A percentile compares a stretch with the other conserved stretches of the same genome.
phyloP scores from a whole-genome alignment of 2,329 filamentous ascomycete genomes.

The Aspergillus fructus region DNA sequence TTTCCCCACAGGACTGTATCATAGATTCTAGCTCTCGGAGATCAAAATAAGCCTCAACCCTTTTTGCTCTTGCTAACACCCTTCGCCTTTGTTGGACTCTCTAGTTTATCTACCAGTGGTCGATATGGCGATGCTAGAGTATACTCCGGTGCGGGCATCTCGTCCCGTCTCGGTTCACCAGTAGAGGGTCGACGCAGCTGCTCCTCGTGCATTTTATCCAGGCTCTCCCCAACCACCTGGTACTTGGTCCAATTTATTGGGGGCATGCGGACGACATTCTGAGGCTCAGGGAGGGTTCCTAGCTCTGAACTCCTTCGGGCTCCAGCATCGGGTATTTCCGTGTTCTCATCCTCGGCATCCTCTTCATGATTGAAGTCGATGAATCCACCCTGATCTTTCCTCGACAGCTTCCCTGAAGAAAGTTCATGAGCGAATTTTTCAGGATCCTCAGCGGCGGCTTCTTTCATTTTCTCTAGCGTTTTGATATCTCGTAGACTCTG shows the following conservation, averaged over 20 bases:
- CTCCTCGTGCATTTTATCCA: constrained; percentile 82
- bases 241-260: constrained; percentile 96
- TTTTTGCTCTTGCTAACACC: constrained; percentile 36
- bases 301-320: constrained; percentile 45
- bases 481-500: constrained; percentile 75
- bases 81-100: constrained; percentile 33
- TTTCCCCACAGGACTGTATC: background rate
- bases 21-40: constrained; percentile 7
- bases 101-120: constrained; percentile 55
- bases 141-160: constrained; percentile 46
- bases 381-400: constrained; percentile 33
- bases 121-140: constrained; percentile 60
- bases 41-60: constrained; percentile 18
- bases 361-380: constrained; percentile 39
- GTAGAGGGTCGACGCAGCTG: constrained; percentile 64
- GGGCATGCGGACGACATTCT: constrained; percentile 81
- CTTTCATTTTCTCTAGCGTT: constrained; percentile 67
- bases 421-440: constrained; percentile 70
- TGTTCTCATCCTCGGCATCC: constrained; percentile 34
- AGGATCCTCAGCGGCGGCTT: constrained; percentile 68
- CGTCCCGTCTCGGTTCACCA: constrained; percentile 41
- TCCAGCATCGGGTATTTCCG: constrained; percentile 22
- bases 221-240: constrained; percentile 77
- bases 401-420: constrained; percentile 58
- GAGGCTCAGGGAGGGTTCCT: constrained; percentile 68